Base-by-base conservation (phyloP, 176 grass and related monocot species). In the Carex scoparia region DNA sequence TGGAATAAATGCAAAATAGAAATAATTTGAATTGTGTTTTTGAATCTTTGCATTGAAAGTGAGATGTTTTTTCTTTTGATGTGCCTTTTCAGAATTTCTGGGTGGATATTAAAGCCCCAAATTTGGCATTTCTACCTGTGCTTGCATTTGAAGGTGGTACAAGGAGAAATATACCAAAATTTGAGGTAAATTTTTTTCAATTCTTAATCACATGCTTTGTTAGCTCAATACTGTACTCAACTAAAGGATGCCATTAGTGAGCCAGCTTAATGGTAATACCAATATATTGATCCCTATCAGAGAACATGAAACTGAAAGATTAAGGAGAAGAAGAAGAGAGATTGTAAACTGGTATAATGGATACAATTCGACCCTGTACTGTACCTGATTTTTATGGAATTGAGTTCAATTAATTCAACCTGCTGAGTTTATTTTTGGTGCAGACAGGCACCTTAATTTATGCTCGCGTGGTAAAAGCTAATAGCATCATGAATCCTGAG, bases 71-170 rank as follows among this genome's bases (percentile, higher is more conserved):
- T 84, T 69, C 62, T 37, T 49, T 81, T 40, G 15, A 57, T 77
- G 62, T 84, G 3, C 1, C 88, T 79, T 94, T 88, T 31, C 84
- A 99, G 96, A 92, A 99, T 78, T 99, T 99, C 84, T 61, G 95
- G 79, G 90, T 99, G 84, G 96, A 99, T 80, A 95, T 99, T 88
- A 99, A 99, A 74, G 91, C 91, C 30, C 88, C 93, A 49, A 91
- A 69, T 87, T 42, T 95, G 83, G 93, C 91, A 78, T 84, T 89
- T 87, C 80, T 99, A 48, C 91, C 93, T 9, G 90, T 99, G 15
- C 89, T 95, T 87, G 82, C 96, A 69, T 99, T 99, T 88, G 96
- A 99, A 92, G 93, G 96, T 65, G 91, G 96, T 61, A 99, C 93
- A 18, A 92, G 91, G 87, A 95, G 91, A 69, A 99, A 99, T 83